These are phyloP conservation scores for Colletotrichum sp. DNA, from an alignment of 2,329 filamentous ascomycete genomes.

Conservation along the genomic window DNA sequence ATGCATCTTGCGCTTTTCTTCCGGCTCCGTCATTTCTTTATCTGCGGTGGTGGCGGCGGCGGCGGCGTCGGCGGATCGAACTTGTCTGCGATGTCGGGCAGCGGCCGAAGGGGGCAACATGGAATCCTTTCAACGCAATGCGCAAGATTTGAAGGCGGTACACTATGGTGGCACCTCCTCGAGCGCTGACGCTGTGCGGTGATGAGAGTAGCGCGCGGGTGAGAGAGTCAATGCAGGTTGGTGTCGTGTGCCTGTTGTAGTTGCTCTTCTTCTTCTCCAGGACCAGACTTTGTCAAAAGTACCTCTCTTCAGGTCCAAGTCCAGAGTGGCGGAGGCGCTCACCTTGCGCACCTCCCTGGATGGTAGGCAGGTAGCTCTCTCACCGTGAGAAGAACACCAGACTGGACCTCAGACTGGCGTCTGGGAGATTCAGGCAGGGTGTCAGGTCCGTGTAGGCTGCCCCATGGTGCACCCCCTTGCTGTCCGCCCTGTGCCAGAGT, in stretches of 20 bases:
- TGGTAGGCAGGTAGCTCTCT: neutral
- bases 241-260: neutral
- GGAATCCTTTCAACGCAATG: neutral
- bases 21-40: neutral
- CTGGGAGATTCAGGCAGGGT: conserved; percentile 2
- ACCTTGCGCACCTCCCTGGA: neutral
- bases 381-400: neutral
- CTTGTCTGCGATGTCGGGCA: neutral
- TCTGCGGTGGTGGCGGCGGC: neutral
- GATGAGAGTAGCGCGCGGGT: neutral
- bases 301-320: neutral
- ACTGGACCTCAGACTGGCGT: neutral
- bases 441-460: conserved; percentile 2
- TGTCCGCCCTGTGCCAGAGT: neutral
- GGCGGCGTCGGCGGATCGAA: neutral
- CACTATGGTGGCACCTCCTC: neutral
- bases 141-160: neutral
- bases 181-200: neutral
- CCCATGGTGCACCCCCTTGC: neutral
- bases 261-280: neutral
- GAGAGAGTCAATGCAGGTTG: neutral
- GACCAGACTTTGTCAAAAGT: neutral
- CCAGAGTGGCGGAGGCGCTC: neutral
- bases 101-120: neutral
- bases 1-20: neutral